Base-by-base conservation (phyloP, 2,329 filamentous ascomycete species). In the Chlorencoelia australis region DNA sequence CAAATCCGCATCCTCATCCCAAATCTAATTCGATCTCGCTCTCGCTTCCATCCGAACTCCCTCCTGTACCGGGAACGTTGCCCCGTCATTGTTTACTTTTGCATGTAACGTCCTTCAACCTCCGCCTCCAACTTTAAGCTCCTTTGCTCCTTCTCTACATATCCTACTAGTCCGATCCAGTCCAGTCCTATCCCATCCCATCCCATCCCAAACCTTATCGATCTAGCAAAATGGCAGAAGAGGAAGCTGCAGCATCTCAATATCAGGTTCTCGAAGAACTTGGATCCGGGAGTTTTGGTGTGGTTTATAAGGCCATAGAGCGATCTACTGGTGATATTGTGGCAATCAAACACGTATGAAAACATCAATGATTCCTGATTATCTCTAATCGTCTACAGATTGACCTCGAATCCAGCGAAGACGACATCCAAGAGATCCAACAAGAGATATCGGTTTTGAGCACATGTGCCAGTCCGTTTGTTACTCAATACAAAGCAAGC, bases 351-450 rank as follows among this genome's bases (percentile, higher is more conserved):
- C 86, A 94, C 69, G 87, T 91, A 68, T 55, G 82, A 41, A 6
- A 13, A 30, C 30, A 13, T 9, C 13, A 9, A 10, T 7, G 11
- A 11, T 24, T 18, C 17, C 18, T 31, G 11, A 13, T 18, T 16
- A 4, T 7, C 37, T 37, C 43, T 46, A 22, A 50, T 35, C 38
- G 21, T 29, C n/a, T 43, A 14, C 59, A 96, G 87, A 96, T 98
- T 60, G 91, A 98, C 60, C 84, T 98, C 56, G 91, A 98, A 64
- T 94, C 89, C 40, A 96, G 87, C 67, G 89, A 94, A 61, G 91
- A 98, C 64, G 91, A 98, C 58, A 94, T 98, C 41, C 82, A 88
- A 60, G 91, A 98, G 58, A 96, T 98, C 40, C 89, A 98, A 54
- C 87, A 94, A 56, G 91, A 98, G 59, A 96, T 98, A 49, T 82